Evolutionary conservation across 1,284 basidiomycete species (phyloP).

Genomic region (Veloboletus limbatus): DNA sequence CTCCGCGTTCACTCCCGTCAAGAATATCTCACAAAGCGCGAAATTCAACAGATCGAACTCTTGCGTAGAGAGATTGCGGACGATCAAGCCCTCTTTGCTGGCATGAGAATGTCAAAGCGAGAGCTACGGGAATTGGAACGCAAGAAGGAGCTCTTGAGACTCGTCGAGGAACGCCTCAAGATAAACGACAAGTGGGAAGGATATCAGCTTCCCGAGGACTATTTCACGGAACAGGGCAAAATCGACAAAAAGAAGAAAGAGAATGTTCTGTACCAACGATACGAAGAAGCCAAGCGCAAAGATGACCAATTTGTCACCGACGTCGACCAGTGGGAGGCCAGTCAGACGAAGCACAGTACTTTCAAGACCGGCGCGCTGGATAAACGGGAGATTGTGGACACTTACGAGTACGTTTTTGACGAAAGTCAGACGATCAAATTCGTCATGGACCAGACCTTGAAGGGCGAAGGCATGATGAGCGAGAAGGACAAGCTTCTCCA

Average conservation of each 20-base stretch:
- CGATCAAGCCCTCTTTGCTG: constrained; percentile 83
- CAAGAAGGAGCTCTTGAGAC: constrained; percentile 89
- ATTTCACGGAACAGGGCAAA: constrained; percentile 98
- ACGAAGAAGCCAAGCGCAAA: constrained; percentile 87
- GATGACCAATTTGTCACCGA: constrained; percentile 94
- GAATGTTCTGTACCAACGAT: constrained; percentile 90
- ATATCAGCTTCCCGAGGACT: constrained; percentile 94
- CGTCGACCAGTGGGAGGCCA: constrained; percentile 93
- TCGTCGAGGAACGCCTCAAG: constrained; percentile 91
- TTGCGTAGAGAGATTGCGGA: constrained; percentile 91
- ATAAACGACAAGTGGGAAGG: constrained; percentile 95
- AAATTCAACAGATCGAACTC: constrained; percentile 93
- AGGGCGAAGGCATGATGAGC: constrained; percentile 69
- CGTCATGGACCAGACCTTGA: constrained; percentile 80
- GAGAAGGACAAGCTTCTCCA: constrained; percentile 87
- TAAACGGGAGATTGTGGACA: constrained; percentile 75
- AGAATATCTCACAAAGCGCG: constrained; percentile 94
- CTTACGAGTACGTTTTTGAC: constrained; percentile 98
- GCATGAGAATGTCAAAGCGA: constrained; percentile 85
- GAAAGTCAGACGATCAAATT: constrained; percentile 97
- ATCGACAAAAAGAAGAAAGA: constrained; percentile 97
- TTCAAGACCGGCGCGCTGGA: constrained; percentile 90
- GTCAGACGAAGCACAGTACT: constrained; percentile 87
- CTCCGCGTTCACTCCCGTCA: constrained; percentile 86
- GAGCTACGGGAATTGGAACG: constrained; percentile 82